Conservation (phyloP, 2,329 filamentous ascomycete genomes). For the Ophiostoma piceae region DNA sequence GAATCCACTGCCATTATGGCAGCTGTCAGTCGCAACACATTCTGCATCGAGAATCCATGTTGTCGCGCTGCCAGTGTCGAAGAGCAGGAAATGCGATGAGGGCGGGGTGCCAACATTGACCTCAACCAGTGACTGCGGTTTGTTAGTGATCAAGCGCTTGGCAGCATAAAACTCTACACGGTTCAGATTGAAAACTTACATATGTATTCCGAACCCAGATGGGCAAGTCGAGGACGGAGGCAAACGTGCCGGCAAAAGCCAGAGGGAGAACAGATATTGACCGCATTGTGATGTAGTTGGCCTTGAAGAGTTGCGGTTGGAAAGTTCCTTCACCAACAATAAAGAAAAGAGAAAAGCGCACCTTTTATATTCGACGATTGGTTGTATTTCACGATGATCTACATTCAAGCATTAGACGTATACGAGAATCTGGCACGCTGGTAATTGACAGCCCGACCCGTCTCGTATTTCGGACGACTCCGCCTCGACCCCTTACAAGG, state of each 20-base stretch:
- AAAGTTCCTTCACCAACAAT: no score
- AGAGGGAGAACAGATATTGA: not conserved
- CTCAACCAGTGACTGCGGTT: not conserved
- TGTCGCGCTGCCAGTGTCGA: slow-evolving; percentile 5
- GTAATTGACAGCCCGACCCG: not conserved
- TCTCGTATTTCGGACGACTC: not conserved
- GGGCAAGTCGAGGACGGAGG: not conserved
- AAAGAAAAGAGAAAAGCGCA: not conserved
- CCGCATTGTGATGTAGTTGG: not conserved
- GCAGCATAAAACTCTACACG: not conserved
- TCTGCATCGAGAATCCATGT: slow-evolving; percentile 8
- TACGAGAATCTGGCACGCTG: slow-evolving; percentile 8
- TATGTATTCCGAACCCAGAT: slow-evolving; percentile 7
- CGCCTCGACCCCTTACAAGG: not conserved
- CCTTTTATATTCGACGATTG: not conserved
- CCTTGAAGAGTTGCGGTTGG: not conserved
- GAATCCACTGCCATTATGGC: not conserved
- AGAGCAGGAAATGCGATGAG: slow-evolving; percentile 7
- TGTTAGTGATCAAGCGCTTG: not conserved
- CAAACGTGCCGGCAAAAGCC: slow-evolving; percentile 12
- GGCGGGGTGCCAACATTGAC: not conserved
- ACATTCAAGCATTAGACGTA: not conserved
- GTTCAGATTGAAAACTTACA: not conserved
- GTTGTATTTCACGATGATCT: not conserved
- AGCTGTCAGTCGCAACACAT: not conserved